Conservation (phyloP, 768 basidiomycete species). For the Phylloporus sp. region DNA sequence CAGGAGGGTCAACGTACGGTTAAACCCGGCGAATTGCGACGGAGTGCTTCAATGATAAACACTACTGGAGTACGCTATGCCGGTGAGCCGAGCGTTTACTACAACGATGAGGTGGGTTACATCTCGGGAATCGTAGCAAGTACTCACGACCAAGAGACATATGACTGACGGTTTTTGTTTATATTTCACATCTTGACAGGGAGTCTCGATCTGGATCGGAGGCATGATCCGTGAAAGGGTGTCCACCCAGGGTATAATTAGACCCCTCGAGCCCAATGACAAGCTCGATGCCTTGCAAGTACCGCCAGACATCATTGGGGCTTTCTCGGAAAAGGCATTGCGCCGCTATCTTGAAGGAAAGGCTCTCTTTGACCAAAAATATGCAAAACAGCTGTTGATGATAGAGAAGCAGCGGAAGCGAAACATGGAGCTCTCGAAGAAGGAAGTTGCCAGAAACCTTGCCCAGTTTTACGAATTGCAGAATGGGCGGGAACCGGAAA, state of each 20-base stretch:
- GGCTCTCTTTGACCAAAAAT: conserved; percentile 63
- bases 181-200: conserved; percentile 23
- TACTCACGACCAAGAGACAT: neutral
- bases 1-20: conserved; percentile 18
- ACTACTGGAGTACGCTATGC: conserved; percentile 37
- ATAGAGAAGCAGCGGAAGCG: conserved; percentile 67
- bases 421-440: conserved; percentile 60
- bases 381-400: conserved; percentile 47
- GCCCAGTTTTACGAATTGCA: conserved; percentile 37
- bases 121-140: neutral
- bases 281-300: conserved; percentile 66
- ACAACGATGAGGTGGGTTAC: conserved; percentile 41
- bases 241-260: conserved; percentile 75
- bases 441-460: conserved; percentile 57
- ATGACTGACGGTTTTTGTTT: conserved; percentile 2
- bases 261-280: conserved; percentile 69
- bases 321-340: conserved; percentile 67
- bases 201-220: conserved; percentile 37
- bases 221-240: conserved; percentile 92
- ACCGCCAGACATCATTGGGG: conserved; percentile 64
- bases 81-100: conserved; percentile 61
- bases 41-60: conserved; percentile 8
- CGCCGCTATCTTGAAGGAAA: conserved; percentile 72
- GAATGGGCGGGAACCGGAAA: conserved; percentile 17
- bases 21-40: conserved; percentile 18